Base-by-base conservation (phyloP, 306 rosid species). In the Lathyrus tuberosus region DNA sequence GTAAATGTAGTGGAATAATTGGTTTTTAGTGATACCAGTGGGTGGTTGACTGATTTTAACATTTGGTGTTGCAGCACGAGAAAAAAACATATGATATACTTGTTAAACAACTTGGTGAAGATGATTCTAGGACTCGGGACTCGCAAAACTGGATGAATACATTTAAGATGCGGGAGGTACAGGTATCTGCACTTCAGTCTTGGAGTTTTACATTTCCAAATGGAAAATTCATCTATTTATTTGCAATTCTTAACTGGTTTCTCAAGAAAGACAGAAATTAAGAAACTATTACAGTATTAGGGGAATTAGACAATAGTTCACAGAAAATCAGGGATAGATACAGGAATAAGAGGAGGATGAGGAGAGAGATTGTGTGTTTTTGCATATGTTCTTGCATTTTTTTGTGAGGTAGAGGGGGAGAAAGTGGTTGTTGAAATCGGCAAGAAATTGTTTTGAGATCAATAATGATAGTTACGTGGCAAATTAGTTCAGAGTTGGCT, bases 71-170 rank as follows among this genome's bases (percentile, higher is more conserved):
- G 56, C 95, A 95, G 99, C 96, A 95, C 78, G 99, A 95, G 84
- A 91, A 89, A 84, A 91, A 82, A 84, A 95, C 99, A 2, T 91
- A 87, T 71, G 97, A 95, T 65, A 95, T 95, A 76, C 89, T 89
- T 56, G 97, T 95, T 82, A 95, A 95, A 78, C 99, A 95, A 81
- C 86, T 95, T 75, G 99, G 99, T 53, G 93, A 87, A 85, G 95
- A 95, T 68, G 99, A 95, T 80, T 86, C 96, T 26, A 86, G 99
- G 82, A 91, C 99, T 5, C 92, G 87, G 0, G 99, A 91, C 85
- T 95, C 99, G 0, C 83, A 67, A 74, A 95, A 95, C 81, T 95
- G 99, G 99, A 89, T 95, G 96, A 86, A 95, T 80, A 91, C 96
- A 53, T 89, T 95, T 78, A 91, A 86, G 86, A 82, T 86, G 99